phyloP scores from a whole-genome alignment of 768 basidiomycete genomes.

The Tulasnella sp. region DNA sequence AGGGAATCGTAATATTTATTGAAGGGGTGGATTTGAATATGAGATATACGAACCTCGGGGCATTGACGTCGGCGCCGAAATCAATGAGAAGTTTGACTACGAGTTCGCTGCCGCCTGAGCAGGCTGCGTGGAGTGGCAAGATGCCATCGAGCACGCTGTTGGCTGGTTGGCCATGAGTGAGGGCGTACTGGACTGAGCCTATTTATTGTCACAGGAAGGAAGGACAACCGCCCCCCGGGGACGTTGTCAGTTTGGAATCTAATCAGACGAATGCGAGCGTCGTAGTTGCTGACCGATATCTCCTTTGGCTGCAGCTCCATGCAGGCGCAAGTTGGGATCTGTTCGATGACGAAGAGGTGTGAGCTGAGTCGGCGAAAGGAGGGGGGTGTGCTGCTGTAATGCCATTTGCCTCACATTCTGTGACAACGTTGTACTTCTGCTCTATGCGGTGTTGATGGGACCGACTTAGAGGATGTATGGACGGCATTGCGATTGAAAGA shows the following conservation, averaged over 20 bases:
- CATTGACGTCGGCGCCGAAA: slow-evolving; percentile 95
- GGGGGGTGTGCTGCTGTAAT: neutral
- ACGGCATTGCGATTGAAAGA: slow-evolving; percentile 12
- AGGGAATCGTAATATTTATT: slow-evolving; percentile 4
- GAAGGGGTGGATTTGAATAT: slow-evolving; percentile 9
- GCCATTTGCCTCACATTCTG: slow-evolving; percentile 39
- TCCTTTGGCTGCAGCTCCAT: slow-evolving; percentile 46
- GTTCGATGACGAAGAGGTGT: neutral
- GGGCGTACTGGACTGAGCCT: slow-evolving; percentile 82
- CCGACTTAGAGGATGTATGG: slow-evolving; percentile 15
- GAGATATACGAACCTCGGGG: slow-evolving; percentile 57
- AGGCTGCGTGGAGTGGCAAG: slow-evolving; percentile 92
- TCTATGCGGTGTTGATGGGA: slow-evolving; percentile 34
- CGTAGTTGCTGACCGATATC: slow-evolving; percentile 53
- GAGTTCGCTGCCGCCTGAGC: slow-evolving; percentile 78
- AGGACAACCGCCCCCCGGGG: slow-evolving; percentile 17
- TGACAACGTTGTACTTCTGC: slow-evolving; percentile 47
- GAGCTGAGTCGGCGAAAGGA: neutral
- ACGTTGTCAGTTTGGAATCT: neutral
- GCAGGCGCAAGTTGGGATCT: slow-evolving; percentile 56
- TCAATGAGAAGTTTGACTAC: slow-evolving; percentile 87
- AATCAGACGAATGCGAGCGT: neutral
- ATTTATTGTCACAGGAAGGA: neutral
- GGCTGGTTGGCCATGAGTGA: slow-evolving; percentile 89
- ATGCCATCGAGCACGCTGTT: slow-evolving; percentile 95